phyloP scores from a whole-genome alignment of 2,329 filamentous ascomycete species.

The Helminthosporium solani region DNA sequence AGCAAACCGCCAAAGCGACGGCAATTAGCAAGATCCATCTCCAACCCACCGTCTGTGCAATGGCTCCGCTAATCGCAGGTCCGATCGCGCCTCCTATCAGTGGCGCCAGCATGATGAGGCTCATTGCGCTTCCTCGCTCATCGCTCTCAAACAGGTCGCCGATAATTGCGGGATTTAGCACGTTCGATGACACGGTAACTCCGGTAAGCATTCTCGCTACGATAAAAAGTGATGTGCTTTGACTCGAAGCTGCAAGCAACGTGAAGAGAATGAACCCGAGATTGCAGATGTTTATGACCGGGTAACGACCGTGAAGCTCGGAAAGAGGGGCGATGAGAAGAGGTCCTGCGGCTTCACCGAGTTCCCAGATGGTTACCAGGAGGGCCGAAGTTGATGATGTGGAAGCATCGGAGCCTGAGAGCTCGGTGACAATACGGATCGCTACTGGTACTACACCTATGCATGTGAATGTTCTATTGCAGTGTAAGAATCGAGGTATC shows the following conservation, averaged over 20 bases:
- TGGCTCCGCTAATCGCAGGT: slow-evolving; percentile 56
- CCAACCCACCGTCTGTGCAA: slow-evolving; percentile 59
- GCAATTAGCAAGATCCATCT: slow-evolving; percentile 55
- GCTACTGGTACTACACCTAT: slow-evolving; percentile 41
- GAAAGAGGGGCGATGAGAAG: slow-evolving; percentile 38
- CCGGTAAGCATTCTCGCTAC: slow-evolving; percentile 48
- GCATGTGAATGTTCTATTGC: slow-evolving; percentile 39
- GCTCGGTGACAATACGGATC: slow-evolving; percentile 32
- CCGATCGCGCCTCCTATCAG: slow-evolving; percentile 60
- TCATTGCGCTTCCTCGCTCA: slow-evolving; percentile 60
- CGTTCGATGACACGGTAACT: slow-evolving; percentile 50
- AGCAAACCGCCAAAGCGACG: slow-evolving; percentile 49
- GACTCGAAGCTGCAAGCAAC: slow-evolving; percentile 42
- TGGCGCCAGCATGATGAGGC: slow-evolving; percentile 58
- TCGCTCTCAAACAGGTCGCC: slow-evolving; percentile 63
- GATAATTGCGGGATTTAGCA: slow-evolving; percentile 63
- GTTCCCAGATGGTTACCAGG: slow-evolving; percentile 40
- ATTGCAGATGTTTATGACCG: slow-evolving; percentile 42
- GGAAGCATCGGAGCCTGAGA: slow-evolving; percentile 21
- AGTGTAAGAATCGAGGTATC: neutral
- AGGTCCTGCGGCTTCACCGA: slow-evolving; percentile 39
- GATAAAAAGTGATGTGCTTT: slow-evolving; percentile 44
- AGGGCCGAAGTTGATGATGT: slow-evolving; percentile 30
- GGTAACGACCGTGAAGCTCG: slow-evolving; percentile 35
- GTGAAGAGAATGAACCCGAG: slow-evolving; percentile 49